phyloP scores from a whole-genome alignment of 2,329 filamentous ascomycete species.

The Penicillium sp. region DNA sequence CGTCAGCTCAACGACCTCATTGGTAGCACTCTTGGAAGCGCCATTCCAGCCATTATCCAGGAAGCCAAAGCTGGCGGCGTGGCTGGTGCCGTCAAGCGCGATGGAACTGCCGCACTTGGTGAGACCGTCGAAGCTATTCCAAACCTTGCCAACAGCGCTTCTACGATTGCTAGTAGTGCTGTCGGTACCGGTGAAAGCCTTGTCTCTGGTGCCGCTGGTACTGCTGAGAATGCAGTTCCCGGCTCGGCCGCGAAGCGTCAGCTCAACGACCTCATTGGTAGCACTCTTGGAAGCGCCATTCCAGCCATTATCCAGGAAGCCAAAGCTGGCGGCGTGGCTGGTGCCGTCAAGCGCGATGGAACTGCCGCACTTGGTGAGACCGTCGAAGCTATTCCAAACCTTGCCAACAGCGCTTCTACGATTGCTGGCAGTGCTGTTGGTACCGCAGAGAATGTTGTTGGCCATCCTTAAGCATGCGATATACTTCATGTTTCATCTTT shows the following conservation, averaged over 20 bases:
- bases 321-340: not conserved
- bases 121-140: constrained; percentile 3
- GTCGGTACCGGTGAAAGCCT: constrained; percentile 20
- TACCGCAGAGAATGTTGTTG: constrained; percentile 12
- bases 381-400: not conserved
- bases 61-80: not conserved
- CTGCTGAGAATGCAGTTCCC: constrained; percentile 15
- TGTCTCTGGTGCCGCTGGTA: not conserved
- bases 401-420: constrained; percentile 4
- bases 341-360: constrained; percentile 1
- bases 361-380: not conserved
- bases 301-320: not conserved
- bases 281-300: not conserved
- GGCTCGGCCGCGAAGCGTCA: not conserved
- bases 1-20: not conserved
- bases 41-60: not conserved
- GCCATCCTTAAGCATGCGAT: constrained; percentile 2
- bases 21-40: not conserved
- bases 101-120: not conserved
- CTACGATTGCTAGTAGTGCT: constrained; percentile 14
- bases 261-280: not conserved
- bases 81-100: not conserved
- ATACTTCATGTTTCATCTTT: not conserved
- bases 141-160: constrained; percentile 15
- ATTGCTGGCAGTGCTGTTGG: constrained; percentile 13